A percentile compares a stretch with the other conserved stretches of the same genome.
These are phyloP conservation scores for Aureobasidium leucospermi DNA, from an alignment of 2,329 filamentous ascomycete genomes.

Conservation along the genomic window DNA sequence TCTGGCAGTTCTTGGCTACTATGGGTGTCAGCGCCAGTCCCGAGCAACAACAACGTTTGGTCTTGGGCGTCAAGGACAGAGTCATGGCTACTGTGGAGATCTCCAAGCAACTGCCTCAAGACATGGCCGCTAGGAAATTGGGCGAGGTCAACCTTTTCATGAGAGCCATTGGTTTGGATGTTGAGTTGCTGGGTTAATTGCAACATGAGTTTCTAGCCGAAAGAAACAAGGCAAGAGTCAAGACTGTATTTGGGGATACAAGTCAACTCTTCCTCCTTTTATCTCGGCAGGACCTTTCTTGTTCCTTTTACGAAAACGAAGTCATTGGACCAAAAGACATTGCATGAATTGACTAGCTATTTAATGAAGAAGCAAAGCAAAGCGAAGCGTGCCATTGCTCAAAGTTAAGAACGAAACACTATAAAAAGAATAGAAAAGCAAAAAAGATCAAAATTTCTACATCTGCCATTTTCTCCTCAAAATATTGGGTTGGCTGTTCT, in stretches of 20 bases:
- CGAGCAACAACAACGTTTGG: constrained; percentile 89
- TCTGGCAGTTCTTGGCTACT: constrained; percentile 95
- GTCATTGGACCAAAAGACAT: background rate
- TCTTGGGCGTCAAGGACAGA: constrained; percentile 92
- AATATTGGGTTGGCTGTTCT: too few relatives aligned
- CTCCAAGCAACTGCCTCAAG: constrained; percentile 79
- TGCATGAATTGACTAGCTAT: too few relatives aligned
- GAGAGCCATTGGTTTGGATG: constrained; percentile 96
- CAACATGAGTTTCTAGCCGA: background rate
- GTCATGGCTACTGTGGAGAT: constrained; percentile 92
- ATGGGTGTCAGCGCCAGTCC: constrained; percentile 89
- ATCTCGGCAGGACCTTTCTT: background rate
- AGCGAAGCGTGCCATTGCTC: too few relatives aligned
- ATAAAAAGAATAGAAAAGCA: too few relatives aligned
- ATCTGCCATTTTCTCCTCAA: too few relatives aligned
- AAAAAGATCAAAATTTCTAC: too few relatives aligned
- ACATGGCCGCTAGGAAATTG: constrained; percentile 75
- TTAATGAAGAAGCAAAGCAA: too few relatives aligned
- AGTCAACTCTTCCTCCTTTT: background rate
- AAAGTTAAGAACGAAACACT: too few relatives aligned
- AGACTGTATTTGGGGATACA: background rate
- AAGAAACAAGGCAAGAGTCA: background rate
- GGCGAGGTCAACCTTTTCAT: constrained; percentile 97
- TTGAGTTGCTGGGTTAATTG: constrained; percentile 61
- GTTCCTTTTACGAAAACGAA: background rate